Evolutionary conservation across 257 asterid species (phyloP).

Genomic region (Penstemon barbatus): DNA sequence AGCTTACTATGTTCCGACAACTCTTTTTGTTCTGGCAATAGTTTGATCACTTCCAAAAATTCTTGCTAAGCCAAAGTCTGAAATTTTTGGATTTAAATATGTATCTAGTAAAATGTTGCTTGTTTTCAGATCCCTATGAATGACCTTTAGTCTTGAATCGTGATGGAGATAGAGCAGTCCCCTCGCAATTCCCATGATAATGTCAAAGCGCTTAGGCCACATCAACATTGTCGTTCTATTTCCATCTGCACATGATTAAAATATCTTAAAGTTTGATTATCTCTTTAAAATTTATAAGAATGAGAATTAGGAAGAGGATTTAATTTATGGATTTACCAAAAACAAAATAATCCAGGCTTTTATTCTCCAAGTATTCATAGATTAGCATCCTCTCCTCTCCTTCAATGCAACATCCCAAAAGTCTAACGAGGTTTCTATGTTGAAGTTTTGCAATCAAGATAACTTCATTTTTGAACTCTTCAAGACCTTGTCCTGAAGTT

Average conservation of each 20-base stretch:
- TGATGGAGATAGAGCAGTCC: constrained; percentile 49
- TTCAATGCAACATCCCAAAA: constrained; percentile 44
- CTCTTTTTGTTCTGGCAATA: constrained; percentile 31
- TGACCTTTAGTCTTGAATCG: constrained; percentile 42
- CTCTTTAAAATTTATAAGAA: background rate
- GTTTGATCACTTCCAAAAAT: constrained; percentile 31
- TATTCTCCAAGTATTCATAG: constrained; percentile 43
- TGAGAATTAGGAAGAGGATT: background rate
- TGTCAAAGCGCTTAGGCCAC: constrained; percentile 45
- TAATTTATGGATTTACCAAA: constrained; percentile 27
- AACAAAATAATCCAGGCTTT: constrained; percentile 40
- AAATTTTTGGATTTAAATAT: constrained; percentile 38
- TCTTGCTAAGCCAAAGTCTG: constrained; percentile 52
- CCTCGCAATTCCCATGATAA: constrained; percentile 41
- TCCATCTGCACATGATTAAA: constrained; percentile 29
- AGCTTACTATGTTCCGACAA: constrained; percentile 43
- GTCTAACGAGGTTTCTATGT: constrained; percentile 45
- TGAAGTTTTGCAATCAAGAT: constrained; percentile 46
- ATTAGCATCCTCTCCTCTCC: constrained; percentile 42
- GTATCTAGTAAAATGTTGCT: constrained; percentile 44
- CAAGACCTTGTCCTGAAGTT: constrained; percentile 42
- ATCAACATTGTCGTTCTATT: constrained; percentile 20
- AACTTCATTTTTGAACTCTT: background rate
- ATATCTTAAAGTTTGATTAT: background rate
- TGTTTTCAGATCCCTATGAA: constrained; percentile 46